Percentiles rank a stretch among this genome's conserved stretches.
Conservation (phyloP, 441 rosid species). For the Arabidopsis hybrid region DNA sequence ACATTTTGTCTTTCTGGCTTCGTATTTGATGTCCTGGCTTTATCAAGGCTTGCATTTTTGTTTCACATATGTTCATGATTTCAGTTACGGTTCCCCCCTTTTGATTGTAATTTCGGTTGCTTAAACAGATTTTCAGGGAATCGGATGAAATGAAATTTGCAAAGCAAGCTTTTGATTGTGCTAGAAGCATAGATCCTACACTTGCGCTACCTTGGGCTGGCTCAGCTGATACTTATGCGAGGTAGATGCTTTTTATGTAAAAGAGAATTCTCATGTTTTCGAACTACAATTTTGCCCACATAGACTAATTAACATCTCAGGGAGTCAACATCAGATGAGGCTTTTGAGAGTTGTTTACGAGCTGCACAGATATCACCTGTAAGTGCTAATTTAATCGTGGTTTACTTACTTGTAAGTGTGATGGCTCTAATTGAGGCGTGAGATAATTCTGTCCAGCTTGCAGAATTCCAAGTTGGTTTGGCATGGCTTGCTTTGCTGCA, state of each 20-base stretch:
- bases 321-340: conserved; percentile 69
- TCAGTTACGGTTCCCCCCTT: neutral
- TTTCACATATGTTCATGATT: conserved; percentile 3
- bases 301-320: conserved; percentile 53
- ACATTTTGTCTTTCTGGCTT: conserved; percentile 5
- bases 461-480: conserved; percentile 94
- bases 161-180: conserved; percentile 90
- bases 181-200: conserved; percentile 97
- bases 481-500: conserved; percentile 81
- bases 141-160: conserved; percentile 72
- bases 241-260: conserved; percentile 54
- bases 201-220: conserved; percentile 99
- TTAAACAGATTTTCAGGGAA: conserved; percentile 78
- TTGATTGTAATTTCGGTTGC: conserved; percentile 20
- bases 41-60: conserved; percentile 19
- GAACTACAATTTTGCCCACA: conserved; percentile 2
- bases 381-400: conserved; percentile 38
- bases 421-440: conserved; percentile 25
- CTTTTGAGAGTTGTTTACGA: conserved; percentile 92
- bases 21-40: conserved; percentile 14
- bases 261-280: conserved; percentile 13
- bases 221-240: conserved; percentile 75
- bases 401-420: conserved; percentile 19
- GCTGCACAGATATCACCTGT: conserved; percentile 93
- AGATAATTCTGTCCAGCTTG: conserved; percentile 64